Conservation (phyloP, 2,329 filamentous ascomycete species). For the Claviceps spartinae region DNA sequence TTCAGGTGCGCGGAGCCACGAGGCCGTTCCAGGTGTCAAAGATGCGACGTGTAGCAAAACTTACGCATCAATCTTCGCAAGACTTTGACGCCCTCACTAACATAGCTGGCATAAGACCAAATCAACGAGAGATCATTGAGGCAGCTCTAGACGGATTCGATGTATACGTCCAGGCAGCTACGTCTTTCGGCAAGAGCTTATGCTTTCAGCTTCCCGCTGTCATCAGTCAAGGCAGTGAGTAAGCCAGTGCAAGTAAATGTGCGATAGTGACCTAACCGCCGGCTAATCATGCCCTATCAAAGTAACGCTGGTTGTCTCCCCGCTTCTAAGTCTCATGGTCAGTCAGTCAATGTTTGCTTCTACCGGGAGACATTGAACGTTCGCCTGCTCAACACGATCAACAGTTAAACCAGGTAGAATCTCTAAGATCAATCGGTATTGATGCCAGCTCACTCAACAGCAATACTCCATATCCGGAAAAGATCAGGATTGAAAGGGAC, state of each 20-base stretch:
- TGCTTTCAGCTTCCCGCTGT: slow-evolving; percentile 89
- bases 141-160: slow-evolving; percentile 72
- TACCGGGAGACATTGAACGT: slow-evolving; percentile 1
- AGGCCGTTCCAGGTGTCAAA: not conserved
- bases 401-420: slow-evolving; percentile 82
- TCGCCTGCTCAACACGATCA: not conserved
- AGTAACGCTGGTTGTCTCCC: slow-evolving; percentile 87
- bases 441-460: slow-evolving; percentile 79
- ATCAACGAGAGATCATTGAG: slow-evolving; percentile 77
- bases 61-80: not conserved
- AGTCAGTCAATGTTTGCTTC: slow-evolving; percentile 7
- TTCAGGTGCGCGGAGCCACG: slow-evolving; percentile 43
- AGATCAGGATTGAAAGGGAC: slow-evolving; percentile 59
- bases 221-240: slow-evolving; percentile 70
- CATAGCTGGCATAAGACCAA: slow-evolving; percentile 38
- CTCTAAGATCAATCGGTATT: slow-evolving; percentile 60
- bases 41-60: not conserved
- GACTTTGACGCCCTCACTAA: not conserved
- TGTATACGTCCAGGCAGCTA: slow-evolving; percentile 86
- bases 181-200: slow-evolving; percentile 82
- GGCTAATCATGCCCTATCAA: slow-evolving; percentile 5
- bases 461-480: slow-evolving; percentile 53
- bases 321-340: slow-evolving; percentile 80
- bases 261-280: not conserved
- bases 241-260: not conserved